Evolutionary conservation across 495 filamentous ascomycete species (phyloP).

Genomic region (Apodospora peruviana): DNA sequence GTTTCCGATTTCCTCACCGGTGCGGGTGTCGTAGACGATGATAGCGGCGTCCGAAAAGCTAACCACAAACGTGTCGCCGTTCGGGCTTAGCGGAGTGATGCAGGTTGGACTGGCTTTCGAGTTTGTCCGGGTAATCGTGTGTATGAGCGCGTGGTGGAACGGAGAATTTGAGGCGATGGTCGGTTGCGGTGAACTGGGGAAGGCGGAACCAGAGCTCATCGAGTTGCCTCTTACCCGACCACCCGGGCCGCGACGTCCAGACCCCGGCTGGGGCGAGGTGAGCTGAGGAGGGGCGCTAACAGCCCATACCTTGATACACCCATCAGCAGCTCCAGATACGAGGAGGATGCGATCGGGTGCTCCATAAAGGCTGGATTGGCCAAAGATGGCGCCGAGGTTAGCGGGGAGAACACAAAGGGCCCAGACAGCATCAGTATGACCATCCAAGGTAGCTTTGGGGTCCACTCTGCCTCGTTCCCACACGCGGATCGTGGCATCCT

Average conservation of each 20-base stretch:
- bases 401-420: conserved; percentile 89
- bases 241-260: conserved; percentile 61
- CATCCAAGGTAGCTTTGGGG: conserved; percentile 89
- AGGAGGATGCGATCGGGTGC: conserved; percentile 78
- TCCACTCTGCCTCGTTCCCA: conserved; percentile 94
- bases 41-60: conserved; percentile 86
- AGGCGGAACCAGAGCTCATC: conserved; percentile 84
- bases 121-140: conserved; percentile 69
- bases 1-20: conserved; percentile 81
- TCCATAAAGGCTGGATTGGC: conserved; percentile 61
- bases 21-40: conserved; percentile 83
- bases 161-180: conserved; percentile 61
- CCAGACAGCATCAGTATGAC: conserved; percentile 95
- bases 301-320: conserved; percentile 88
- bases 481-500: conserved; percentile 86
- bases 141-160: conserved; percentile 64
- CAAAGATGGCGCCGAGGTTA: conserved; percentile 70
- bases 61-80: conserved; percentile 90
- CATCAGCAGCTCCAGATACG: conserved; percentile 89
- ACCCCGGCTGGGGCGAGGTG: conserved; percentile 61
- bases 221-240: conserved; percentile 83
- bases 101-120: conserved; percentile 76
- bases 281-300: conserved; percentile 86
- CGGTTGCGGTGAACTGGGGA: conserved; percentile 85
- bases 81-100: conserved; percentile 77